A percentile compares a stretch with the other conserved stretches of the same genome.
Conservation (phyloP, 148 eudicot genomes). For the Pouteria glomerata region DNA sequence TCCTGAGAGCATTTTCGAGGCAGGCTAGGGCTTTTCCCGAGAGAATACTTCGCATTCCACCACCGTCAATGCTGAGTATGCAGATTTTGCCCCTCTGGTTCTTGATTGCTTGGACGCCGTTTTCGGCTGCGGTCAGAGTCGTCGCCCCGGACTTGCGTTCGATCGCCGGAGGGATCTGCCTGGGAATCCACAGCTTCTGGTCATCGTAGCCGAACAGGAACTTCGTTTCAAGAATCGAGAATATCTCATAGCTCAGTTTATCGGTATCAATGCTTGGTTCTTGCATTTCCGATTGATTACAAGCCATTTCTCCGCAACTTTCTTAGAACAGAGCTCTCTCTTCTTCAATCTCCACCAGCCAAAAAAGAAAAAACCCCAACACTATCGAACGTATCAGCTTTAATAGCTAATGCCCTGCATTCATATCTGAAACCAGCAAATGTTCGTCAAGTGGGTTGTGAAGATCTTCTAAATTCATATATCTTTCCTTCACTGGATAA, state of each 20-base stretch:
- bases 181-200: conserved; percentile 56
- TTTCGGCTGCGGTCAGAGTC: conserved; percentile 9
- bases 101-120: conserved; percentile 38
- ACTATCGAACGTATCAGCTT: neutral
- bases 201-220: conserved; percentile 85
- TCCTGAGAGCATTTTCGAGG: conserved; percentile 55
- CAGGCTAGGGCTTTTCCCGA: conserved; percentile 71
- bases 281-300: conserved; percentile 34
- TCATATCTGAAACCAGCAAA: conserved; percentile 7
- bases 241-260: conserved; percentile 91
- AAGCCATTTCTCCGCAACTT: conserved; percentile 3
- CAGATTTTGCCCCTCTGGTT: conserved; percentile 89
- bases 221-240: conserved; percentile 77
- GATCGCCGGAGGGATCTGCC: conserved; percentile 32
- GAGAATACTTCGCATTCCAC: conserved; percentile 70
- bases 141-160: conserved; percentile 24
- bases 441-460: neutral
- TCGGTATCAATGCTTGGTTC: conserved; percentile 89
- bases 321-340: too few species aligned
- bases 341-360: neutral
- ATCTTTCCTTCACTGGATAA: neutral
- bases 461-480: neutral
- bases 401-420: neutral
- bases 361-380: neutral
- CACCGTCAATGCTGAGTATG: conserved; percentile 70